Evolutionary conservation across 257 asterid species (phyloP), one percentile per base, ranked within the genome.

Genomic region (Solanum peruvianum): DNA sequence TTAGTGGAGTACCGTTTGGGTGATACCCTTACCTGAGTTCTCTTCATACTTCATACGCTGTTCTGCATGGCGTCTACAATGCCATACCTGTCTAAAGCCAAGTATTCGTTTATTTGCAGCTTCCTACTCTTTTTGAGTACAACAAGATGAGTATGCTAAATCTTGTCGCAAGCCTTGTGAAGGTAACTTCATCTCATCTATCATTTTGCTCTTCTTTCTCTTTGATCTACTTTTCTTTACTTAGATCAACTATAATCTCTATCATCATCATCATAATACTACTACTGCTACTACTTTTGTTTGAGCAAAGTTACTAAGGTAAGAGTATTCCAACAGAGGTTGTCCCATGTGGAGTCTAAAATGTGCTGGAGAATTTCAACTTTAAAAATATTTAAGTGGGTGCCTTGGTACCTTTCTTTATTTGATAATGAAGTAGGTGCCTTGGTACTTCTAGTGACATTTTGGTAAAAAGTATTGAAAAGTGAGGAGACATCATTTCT

Each of bases 81-180:
- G 35, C 87, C 84, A 72, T 82, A 87, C 86, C 42, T 70, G 64
- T 88, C 47, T 89, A 41, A 52, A 56, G 10, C 37, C 41, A 47
- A 44, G 31, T 45, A 14, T 47, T 27, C 5, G 44, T 80, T 85
- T 77, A 31, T 82, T 87, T 87, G 93, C 95, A 95, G 98, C 94
- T 95, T 92, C 98, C 96, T 87, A 91, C 91, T 84, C 64, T 94
- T 86, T 95, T 96, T 94, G 98, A 94, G 66, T 93, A 91, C 87
- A 95, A 95, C 89, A 93, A 87, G 90, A 90, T 93, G 96, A 93
- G 98, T 78, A 95, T 95, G 98, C 94, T 95, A 87, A 94, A 94
- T 91, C 93, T 95, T 90, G 97, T 92, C 70, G 95, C 94, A 47
- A 92, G 97, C 89, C 89, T 94, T 67, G 93, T 92, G 76, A 93